Conservation (phyloP, 345 rosid genomes). For the Alliaria petiolata region DNA sequence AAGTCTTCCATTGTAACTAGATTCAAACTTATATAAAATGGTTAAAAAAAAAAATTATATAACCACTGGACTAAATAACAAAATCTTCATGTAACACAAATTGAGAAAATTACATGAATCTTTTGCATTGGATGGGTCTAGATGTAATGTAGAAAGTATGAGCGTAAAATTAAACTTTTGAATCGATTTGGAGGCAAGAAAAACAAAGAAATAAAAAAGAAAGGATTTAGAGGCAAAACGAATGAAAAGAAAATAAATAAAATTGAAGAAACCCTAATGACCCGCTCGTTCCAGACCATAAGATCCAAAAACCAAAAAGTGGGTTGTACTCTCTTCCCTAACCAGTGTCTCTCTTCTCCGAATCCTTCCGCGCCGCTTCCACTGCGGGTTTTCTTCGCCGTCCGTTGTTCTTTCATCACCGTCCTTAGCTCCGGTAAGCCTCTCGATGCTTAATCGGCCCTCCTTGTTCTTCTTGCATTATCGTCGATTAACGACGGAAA, state of each 20-base stretch:
- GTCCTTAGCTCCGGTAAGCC: conserved; percentile 13
- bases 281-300: conserved; percentile 13
- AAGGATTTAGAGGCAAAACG: conserved; percentile 4
- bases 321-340: neutral
- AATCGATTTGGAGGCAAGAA: neutral
- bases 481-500: neutral
- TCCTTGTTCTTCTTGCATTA: neutral
- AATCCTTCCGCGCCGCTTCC: conserved; percentile 12
- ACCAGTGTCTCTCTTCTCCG: neutral
- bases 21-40: no score
- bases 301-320: neutral
- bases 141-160: neutral
- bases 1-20: neutral
- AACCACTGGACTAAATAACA: no score
- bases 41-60: no score
- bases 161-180: neutral
- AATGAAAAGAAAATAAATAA: neutral
- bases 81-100: neutral
- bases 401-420: neutral
- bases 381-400: neutral
- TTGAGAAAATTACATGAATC: neutral
- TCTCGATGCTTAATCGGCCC: neutral
- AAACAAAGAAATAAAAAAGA: neutral
- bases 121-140: neutral
- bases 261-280: conserved; percentile 24